phyloP scores from a whole-genome alignment of 345 rosid genomes.

The Hypericum androsaemum region DNA sequence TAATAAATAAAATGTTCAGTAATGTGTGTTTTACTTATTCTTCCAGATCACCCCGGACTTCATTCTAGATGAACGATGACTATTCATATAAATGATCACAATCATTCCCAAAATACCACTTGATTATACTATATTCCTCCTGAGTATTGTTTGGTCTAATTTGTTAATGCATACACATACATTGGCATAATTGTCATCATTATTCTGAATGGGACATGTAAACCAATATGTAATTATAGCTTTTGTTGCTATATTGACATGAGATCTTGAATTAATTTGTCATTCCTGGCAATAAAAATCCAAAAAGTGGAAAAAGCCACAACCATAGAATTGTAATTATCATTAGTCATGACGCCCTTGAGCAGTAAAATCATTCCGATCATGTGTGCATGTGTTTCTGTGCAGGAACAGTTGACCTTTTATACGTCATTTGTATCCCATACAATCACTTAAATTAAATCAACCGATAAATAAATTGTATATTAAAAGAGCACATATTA shows the following conservation, averaged over 20 bases:
- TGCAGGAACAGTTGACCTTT: constrained; percentile 32
- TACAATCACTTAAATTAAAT: not conserved
- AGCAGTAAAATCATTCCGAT: too few species aligned
- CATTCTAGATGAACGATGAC: too few species aligned
- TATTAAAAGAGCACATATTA: too few species aligned
- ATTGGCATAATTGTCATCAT: constrained; percentile 44
- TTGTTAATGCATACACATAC: too few species aligned
- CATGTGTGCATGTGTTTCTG: constrained; percentile 25
- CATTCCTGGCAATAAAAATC: constrained; percentile 20
- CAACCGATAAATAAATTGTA: too few species aligned
- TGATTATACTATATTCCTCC: too few species aligned
- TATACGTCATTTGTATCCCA: constrained; percentile 27
- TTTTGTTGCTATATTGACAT: constrained; percentile 21
- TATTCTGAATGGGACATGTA: constrained; percentile 48
- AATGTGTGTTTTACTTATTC: too few species aligned
- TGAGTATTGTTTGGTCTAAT: too few species aligned
- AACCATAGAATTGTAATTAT: constrained; percentile 30
- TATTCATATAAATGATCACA: too few species aligned
- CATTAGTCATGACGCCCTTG: constrained; percentile 39
- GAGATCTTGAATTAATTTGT: not conserved
- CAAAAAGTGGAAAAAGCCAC: constrained; percentile 22
- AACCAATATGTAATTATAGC: constrained; percentile 57
- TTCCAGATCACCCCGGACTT: too few species aligned
- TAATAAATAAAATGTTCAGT: too few species aligned
- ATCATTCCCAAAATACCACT: too few species aligned